Evolutionary conservation across 1,284 basidiomycete genomes (phyloP), one percentile per base, ranked within the genome.

Genomic region (Moesziomyces aphidis): DNA sequence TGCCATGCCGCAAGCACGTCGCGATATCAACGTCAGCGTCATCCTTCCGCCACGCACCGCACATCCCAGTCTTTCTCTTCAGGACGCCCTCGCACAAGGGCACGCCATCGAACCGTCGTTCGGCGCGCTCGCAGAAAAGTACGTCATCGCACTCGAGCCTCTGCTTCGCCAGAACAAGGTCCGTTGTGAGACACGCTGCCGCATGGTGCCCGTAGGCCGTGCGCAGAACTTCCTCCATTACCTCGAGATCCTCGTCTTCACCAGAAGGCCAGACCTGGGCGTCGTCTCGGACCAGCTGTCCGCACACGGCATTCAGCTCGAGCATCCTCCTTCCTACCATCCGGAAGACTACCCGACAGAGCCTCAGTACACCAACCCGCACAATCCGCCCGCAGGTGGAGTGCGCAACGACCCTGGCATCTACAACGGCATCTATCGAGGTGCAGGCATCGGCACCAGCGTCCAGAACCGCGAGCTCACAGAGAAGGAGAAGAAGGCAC

Each of bases 401-500:
- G 66, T 56, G 58, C 55, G 76, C 31, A 63, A 55, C 49, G 69
- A 64, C 23, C 45, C 54, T 44, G 26, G 42, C 42, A 28, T 51
- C 15, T 63, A 58, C 56, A 50, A 48, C 34, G 44, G 87, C 90
- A 48, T 90, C 89, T 17, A 76, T 17, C 68, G 66, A 17, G 76
- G 73, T 19, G 59, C 52, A 0, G 61, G 56, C 13, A 63, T 74
- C 34, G 76, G 73, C 21, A 62, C 65, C 9, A 56, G 43, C 22
- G 55, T 79, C 4, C 78, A 73, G 39, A 74, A 73, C 39, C 75
- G 66, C 54, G 74, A 76, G 55, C 45, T 71, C 24, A 70, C 72
- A 4, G 91, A 96, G 11, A 94, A 98, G 83, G 90, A 97, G 50
- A 94, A 97, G 85, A 88, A 94, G 69, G 91, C 91, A 84, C 96